phyloP scores from a whole-genome alignment of 83 land plant genomes.

The Diphasiastrum complanatum region DNA sequence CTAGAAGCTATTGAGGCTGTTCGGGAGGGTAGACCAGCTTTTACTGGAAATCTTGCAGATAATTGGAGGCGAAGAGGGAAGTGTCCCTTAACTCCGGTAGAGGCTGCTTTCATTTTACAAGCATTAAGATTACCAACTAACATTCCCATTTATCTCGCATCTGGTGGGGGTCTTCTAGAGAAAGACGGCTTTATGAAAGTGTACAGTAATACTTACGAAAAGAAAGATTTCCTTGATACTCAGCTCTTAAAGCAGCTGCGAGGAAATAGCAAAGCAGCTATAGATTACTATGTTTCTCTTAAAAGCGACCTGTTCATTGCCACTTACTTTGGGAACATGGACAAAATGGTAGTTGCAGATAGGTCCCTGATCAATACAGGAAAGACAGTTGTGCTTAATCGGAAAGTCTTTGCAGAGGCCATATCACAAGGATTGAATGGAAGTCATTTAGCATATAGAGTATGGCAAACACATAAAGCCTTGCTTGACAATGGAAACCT shows the following conservation, averaged over 20 bases:
- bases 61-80: slow-evolving; percentile 81
- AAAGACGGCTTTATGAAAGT: slow-evolving; percentile 47
- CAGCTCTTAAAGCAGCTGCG: slow-evolving; percentile 47
- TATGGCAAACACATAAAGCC: slow-evolving; percentile 57
- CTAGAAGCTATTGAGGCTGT: slow-evolving; percentile 56
- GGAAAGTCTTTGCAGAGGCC: slow-evolving; percentile 52
- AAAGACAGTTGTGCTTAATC: slow-evolving; percentile 55
- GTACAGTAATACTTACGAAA: slow-evolving; percentile 49
- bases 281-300: slow-evolving; percentile 77
- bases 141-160: slow-evolving; percentile 71
- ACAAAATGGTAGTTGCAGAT: slow-evolving; percentile 92
- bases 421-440: slow-evolving; percentile 44
- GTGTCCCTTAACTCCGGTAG: slow-evolving; percentile 80
- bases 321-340: slow-evolving; percentile 93
- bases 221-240: slow-evolving; percentile 44
- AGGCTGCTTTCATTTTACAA: slow-evolving; percentile 64
- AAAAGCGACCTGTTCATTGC: slow-evolving; percentile 82
- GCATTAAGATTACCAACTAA: slow-evolving; percentile 57
- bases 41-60: slow-evolving; percentile 49
- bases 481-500: slow-evolving; percentile 51
- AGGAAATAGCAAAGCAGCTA: slow-evolving; percentile 85
- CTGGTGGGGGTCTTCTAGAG: slow-evolving; percentile 84
- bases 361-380: slow-evolving; percentile 44
- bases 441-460: slow-evolving; percentile 31
- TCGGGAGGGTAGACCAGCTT: slow-evolving; percentile 51